Conservation (phyloP, 805 yeast species). For the Maudiozyma turicensis region DNA sequence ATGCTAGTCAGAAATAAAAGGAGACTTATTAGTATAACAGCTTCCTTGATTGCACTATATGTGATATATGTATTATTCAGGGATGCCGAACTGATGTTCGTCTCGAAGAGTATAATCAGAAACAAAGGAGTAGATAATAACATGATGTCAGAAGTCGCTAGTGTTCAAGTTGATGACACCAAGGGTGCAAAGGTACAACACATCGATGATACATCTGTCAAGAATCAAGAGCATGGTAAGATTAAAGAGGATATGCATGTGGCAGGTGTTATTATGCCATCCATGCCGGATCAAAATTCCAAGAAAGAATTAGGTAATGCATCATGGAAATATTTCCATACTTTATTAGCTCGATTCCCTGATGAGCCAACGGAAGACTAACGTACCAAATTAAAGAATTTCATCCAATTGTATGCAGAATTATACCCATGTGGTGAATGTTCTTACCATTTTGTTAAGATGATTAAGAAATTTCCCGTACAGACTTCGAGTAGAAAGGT, state of each 20-base stretch:
- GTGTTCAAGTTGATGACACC: neutral
- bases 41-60: slow-evolving; percentile 2
- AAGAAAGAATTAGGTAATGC: slow-evolving; percentile 81
- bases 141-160: neutral
- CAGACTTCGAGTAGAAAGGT: slow-evolving; percentile 64
- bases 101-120: slow-evolving; percentile 3
- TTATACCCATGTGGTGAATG: slow-evolving; percentile 97
- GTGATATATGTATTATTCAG: neutral
- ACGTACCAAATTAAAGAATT: slow-evolving; percentile 49
- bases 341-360: slow-evolving; percentile 86
- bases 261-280: slow-evolving; percentile 65
- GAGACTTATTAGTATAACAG: slow-evolving; percentile 7
- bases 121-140: neutral
- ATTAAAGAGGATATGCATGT: slow-evolving; percentile 2
- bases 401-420: slow-evolving; percentile 69
- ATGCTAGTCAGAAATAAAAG: slow-evolving; percentile 27
- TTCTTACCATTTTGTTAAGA: slow-evolving; percentile 75
- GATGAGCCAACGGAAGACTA: slow-evolving; percentile 63
- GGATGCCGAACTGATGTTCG: slow-evolving; percentile 2
- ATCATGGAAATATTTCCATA: slow-evolving; percentile 87
- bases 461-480: slow-evolving; percentile 70
- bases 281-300: slow-evolving; percentile 68
- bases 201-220: neutral
- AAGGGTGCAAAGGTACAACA: neutral
- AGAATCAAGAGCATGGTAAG: neutral